Conservation (phyloP, 352 stramenopile genomes). For the Pythium coloratum region DNA sequence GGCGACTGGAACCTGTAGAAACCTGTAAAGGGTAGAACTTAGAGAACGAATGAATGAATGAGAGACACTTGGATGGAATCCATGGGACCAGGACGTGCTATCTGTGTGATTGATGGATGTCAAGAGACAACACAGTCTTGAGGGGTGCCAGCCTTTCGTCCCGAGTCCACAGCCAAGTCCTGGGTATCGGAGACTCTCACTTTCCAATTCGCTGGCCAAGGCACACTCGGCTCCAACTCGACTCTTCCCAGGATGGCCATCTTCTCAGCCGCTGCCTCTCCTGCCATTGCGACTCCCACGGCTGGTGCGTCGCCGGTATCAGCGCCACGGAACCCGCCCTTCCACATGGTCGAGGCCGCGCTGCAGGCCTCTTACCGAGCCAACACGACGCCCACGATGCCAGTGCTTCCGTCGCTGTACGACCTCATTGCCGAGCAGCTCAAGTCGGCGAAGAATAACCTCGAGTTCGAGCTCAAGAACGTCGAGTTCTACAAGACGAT, state of each 20-base stretch:
- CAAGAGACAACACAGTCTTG: neutral
- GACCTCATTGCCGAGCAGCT: neutral
- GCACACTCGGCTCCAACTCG: neutral
- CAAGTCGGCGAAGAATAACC: neutral
- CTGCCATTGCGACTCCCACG: too few species aligned
- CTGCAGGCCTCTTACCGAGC: neutral
- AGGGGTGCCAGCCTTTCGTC: too few species aligned
- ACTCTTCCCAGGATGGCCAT: neutral
- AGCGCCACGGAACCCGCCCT: too few species aligned
- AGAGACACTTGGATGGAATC: neutral
- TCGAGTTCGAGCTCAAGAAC: neutral
- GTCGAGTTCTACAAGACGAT: neutral
- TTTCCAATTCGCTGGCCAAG: neutral
- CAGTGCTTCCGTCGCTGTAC: neutral
- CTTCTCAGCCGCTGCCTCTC: too few species aligned
- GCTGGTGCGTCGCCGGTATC: too few species aligned
- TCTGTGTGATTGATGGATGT: neutral
- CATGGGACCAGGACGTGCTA: neutral
- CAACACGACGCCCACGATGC: neutral
- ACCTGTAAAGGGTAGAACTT: neutral
- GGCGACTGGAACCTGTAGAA: slow-evolving; percentile 48
- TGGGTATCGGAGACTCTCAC: neutral
- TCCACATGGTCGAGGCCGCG: neutral
- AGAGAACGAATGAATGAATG: neutral
- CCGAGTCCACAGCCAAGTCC: too few species aligned